Percentiles rank a stretch among this genome's conserved stretches.
These are phyloP conservation scores for Suhomyces kilbournensis DNA, from an alignment of 805 yeast genomes.

Conservation along the genomic window DNA sequence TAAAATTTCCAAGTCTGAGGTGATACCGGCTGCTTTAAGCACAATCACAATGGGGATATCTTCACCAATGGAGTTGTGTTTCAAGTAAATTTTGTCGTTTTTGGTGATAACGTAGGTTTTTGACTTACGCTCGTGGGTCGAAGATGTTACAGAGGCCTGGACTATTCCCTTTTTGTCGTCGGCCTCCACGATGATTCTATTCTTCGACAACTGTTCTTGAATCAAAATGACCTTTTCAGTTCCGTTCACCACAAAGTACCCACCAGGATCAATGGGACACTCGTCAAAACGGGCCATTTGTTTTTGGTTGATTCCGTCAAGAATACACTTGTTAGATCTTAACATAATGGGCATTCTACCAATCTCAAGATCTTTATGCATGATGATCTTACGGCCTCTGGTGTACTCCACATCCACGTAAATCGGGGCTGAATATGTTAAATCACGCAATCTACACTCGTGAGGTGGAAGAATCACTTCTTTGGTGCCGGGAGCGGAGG, in stretches of 20 bases:
- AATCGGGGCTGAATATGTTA: conserved; percentile 93
- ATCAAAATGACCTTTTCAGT: conserved; percentile 96
- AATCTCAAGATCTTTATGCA: conserved; percentile 86
- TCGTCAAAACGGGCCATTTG: conserved; percentile 89
- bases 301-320: conserved; percentile 71
- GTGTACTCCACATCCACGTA: conserved; percentile 97
- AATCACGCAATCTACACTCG: conserved; percentile 90
- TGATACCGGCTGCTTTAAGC: conserved; percentile 91
- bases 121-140: conserved; percentile 97
- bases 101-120: conserved; percentile 94
- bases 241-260: conserved; percentile 95
- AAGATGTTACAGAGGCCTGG: conserved; percentile 96
- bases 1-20: conserved; percentile 88
- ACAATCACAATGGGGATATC: conserved; percentile 93
- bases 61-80: conserved; percentile 93
- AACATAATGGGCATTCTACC: conserved; percentile 99
- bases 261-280: conserved; percentile 98
- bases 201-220: conserved; percentile 94
- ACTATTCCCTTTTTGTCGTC: conserved; percentile 92
- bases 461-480: conserved; percentile 82
- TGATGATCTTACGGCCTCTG: conserved; percentile 86
- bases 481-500: conserved; percentile 45
- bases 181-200: conserved; percentile 96
- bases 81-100: conserved; percentile 81
- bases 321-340: conserved; percentile 85